These are phyloP conservation scores for Candida suzukii DNA, from an alignment of 805 yeast species.

Conservation along the genomic window DNA sequence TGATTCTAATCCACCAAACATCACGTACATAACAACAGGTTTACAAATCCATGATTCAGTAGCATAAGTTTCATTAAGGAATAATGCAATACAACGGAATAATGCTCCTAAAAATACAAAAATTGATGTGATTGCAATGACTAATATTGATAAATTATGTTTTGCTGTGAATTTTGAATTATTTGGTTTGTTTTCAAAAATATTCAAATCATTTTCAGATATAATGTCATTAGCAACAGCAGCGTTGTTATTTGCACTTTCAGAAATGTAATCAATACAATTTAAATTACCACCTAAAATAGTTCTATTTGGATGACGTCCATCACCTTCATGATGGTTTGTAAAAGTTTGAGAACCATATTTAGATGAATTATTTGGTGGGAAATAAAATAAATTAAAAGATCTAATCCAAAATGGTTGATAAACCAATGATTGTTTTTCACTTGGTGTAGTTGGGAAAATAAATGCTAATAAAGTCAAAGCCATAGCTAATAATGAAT, in stretches of 20 bases:
- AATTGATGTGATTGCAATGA: conserved; percentile 39
- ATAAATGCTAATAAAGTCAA: conserved; percentile 46
- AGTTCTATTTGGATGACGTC: conserved; percentile 15
- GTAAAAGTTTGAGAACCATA: conserved; percentile 18
- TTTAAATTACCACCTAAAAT: conserved; percentile 19
- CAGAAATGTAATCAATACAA: conserved; percentile 4
- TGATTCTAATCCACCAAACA: conserved; percentile 64
- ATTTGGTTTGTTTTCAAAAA: background rate
- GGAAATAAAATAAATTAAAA: conserved; percentile 52
- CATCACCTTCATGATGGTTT: conserved; percentile 9
- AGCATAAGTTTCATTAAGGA: conserved; percentile 25
- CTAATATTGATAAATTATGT: conserved; percentile 45
- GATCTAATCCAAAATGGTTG: conserved; percentile 79
- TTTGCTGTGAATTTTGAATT: conserved; percentile 20
- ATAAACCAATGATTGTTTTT: conserved; percentile 44
- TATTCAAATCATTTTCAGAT: background rate
- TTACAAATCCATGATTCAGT: conserved; percentile 37
- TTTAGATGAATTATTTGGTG: conserved; percentile 42
- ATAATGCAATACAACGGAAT: conserved; percentile 42
- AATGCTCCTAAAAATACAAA: conserved; percentile 44
- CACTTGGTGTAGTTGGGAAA: conserved; percentile 46
- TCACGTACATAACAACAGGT: conserved; percentile 56
- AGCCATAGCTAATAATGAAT: conserved; percentile 45
- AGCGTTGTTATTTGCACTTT: conserved; percentile 11
- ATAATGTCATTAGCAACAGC: background rate